Evolutionary conservation across 73 alveolate genomes (phyloP).

Genomic region (Halteria grandinella): DNA sequence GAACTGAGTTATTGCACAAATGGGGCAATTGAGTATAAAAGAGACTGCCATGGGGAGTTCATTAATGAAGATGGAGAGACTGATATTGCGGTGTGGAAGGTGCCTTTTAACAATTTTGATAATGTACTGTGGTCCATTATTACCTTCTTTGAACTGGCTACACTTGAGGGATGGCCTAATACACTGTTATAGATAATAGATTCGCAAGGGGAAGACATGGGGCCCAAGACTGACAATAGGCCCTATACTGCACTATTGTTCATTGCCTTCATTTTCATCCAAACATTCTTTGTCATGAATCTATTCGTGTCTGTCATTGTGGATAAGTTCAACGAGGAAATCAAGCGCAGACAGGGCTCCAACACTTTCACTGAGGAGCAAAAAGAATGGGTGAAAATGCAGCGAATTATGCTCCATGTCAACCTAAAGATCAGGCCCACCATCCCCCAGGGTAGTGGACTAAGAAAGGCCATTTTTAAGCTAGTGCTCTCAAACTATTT

Average conservation of each 20-base stretch:
- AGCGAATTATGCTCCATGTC: conserved; percentile 50
- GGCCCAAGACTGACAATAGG: conserved; percentile 56
- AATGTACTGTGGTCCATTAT: conserved; percentile 67
- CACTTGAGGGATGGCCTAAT: conserved; percentile 78
- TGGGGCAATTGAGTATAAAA: conserved; percentile 13
- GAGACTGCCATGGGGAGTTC: conserved; percentile 56
- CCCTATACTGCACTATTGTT: conserved; percentile 54
- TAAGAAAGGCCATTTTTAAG: conserved; percentile 22
- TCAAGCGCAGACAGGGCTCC: conserved; percentile 63
- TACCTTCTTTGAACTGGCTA: conserved; percentile 71
- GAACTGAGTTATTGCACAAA: conserved; percentile 50
- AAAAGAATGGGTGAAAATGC: conserved; percentile 74
- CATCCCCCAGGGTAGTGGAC: conserved; percentile 13
- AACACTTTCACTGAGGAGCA: conserved; percentile 48
- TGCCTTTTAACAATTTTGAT: conserved; percentile 70
- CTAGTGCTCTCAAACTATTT: conserved; percentile 40
- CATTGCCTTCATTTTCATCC: conserved; percentile 65
- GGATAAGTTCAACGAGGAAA: conserved; percentile 71
- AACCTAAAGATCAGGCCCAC: conserved; percentile 44
- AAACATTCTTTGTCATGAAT: conserved; percentile 77
- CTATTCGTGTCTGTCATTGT: conserved; percentile 71
- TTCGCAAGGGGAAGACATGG: conserved; percentile 35
- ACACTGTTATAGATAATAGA: conserved; percentile 51
- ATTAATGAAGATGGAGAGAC: neutral
- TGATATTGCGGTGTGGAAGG: conserved; percentile 40